phyloP scores from a whole-genome alignment of 179 eudicot species.

The Beta macrorhiza region DNA sequence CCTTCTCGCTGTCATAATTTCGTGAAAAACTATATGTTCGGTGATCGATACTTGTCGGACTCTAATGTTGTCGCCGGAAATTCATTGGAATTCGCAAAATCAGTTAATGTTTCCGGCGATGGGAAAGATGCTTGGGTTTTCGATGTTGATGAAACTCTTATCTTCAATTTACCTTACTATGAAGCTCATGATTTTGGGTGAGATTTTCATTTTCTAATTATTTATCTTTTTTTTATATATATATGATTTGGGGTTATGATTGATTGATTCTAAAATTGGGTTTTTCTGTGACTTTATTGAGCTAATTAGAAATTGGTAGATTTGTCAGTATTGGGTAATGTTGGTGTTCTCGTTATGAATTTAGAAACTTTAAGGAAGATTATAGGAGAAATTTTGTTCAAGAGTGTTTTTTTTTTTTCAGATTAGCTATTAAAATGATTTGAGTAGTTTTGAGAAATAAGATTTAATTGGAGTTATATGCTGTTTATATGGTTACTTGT shows the following conservation, averaged over 20 bases:
- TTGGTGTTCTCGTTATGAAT: not conserved
- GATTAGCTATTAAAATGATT: too few relatives aligned
- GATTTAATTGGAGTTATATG: too few relatives aligned
- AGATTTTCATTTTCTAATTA: not conserved
- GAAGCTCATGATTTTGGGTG: constrained; percentile 38
- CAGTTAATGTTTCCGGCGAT: constrained; percentile 31
- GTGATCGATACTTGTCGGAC: constrained; percentile 52
- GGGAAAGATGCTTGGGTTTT: constrained; percentile 43
- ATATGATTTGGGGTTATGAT: constrained; percentile 1
- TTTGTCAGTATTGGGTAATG: constrained; percentile 19
- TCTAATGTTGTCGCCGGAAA: constrained; percentile 42
- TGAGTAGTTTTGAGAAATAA: too few relatives aligned
- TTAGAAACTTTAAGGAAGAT: not conserved
- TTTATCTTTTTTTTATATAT: not conserved
- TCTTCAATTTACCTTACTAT: constrained; percentile 36
- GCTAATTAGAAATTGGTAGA: too few relatives aligned
- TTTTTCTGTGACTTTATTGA: not conserved
- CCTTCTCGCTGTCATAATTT: constrained; percentile 47
- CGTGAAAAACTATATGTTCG: constrained; percentile 53
- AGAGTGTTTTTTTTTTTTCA: not conserved
- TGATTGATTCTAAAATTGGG: constrained; percentile 4
- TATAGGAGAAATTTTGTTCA: not conserved
- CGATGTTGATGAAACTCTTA: constrained; percentile 43
- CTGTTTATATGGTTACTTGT: too few relatives aligned
- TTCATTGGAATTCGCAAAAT: constrained; percentile 41